Percentiles rank a stretch among this genome's conserved stretches.
Evolutionary conservation across 768 basidiomycete species (phyloP).

Genomic region (Harrya chromipes): DNA sequence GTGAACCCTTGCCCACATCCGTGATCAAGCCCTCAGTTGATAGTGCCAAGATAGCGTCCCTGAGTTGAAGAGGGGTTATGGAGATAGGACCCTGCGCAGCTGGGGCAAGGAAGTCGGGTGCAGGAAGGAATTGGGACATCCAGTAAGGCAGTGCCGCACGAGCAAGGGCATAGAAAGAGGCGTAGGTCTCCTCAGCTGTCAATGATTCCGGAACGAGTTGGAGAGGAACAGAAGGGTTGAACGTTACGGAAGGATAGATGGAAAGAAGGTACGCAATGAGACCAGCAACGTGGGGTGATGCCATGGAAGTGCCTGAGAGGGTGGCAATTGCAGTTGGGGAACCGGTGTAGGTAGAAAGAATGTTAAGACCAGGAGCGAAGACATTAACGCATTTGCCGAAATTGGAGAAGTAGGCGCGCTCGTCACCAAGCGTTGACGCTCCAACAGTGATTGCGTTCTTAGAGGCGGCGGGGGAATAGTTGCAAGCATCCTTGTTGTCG

Average conservation of each 20-base stretch:
- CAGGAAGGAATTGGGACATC: constrained; percentile 55
- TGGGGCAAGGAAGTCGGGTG: constrained; percentile 43
- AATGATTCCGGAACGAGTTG: constrained; percentile 37
- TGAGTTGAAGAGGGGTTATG: constrained; percentile 70
- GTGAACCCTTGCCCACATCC: constrained; percentile 47
- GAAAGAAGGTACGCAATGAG: constrained; percentile 90
- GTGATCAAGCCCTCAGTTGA: constrained; percentile 49
- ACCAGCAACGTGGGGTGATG: constrained; percentile 89
- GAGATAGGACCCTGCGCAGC: constrained; percentile 40
- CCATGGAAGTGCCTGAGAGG: constrained; percentile 93
- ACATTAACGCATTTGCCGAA: constrained; percentile 87
- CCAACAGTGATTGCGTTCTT: constrained; percentile 93
- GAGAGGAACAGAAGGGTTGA: constrained; percentile 48
- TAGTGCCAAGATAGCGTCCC: constrained; percentile 66
- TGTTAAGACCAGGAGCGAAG: constrained; percentile 90
- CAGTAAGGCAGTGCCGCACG: constrained; percentile 57
- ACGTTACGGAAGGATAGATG: constrained; percentile 68
- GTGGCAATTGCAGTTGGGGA: constrained; percentile 59
- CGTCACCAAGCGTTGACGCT: constrained; percentile 79
- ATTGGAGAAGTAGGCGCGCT: constrained; percentile 93
- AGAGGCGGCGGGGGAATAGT: constrained; percentile 88
- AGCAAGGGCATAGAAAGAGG: constrained; percentile 51
- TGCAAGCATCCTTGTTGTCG: constrained; percentile 87
- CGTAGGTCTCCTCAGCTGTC: constrained; percentile 34
- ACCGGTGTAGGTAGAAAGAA: constrained; percentile 83